Evolutionary conservation across 129 eudicot species (phyloP), one percentile per base, ranked within the genome.

Genomic region (Saposhnikovia divaricata): DNA sequence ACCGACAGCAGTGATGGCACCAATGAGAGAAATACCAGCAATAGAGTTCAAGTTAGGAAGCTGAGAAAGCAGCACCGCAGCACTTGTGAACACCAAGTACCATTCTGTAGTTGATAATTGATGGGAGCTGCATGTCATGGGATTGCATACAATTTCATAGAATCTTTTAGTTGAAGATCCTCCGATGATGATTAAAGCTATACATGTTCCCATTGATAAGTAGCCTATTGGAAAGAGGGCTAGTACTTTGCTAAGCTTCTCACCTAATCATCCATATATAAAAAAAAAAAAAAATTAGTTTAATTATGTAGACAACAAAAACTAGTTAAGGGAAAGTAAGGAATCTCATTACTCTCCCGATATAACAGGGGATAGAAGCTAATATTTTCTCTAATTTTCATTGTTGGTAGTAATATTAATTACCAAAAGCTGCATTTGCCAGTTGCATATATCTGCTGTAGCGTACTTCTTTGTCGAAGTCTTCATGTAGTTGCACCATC

Each of bases 41-140:
- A 95, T 95, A 10, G 97, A 95, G 87, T 95, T 95, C 31, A 95
- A 93, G 71, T 95, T 95, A 11, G 97, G 98, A 14, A 95, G 89
- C 63, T 95, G 98, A 61, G 98, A 92, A 40, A 95, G 78, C 11
- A 92, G 94, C 55, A 95, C 88, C 84, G 92, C 86, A 9, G 90
- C 86, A 77, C 89, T 89, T 37, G 98, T 95, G 90, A 95, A 95
- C 38, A 95, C 98, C 82, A 95, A 74, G 75, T 95, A 95, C 98
- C 97, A 95, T 85, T 95, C 98, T 1, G 92, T 97, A 1, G 94
- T 92, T 6, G 98, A 85, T 25, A 95, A 85, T 21, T 96, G 85
- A 46, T 68, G 47, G 16, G 81, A 38, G 9, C 69, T 50, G 18
- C 83, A 79, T 66, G 72, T 66, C 80, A 84, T 71, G 42, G 84